Evolutionary conservation across 2,329 filamentous ascomycete genomes (phyloP).

Genomic region (Mycosphaerella arachidis): DNA sequence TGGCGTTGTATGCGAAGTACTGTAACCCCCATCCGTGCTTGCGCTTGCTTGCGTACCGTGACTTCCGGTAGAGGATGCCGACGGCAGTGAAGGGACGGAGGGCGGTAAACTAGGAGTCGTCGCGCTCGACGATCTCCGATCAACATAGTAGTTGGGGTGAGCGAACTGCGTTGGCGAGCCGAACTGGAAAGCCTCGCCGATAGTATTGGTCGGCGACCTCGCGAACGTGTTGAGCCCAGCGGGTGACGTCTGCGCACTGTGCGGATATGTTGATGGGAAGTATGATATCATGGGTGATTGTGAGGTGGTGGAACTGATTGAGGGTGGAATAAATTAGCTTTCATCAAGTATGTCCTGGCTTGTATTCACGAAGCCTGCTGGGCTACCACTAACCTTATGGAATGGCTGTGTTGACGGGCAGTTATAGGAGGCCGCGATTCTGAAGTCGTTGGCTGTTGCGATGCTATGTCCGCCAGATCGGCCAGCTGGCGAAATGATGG

Average conservation of each 20-base stretch:
- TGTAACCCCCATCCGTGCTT: conserved; percentile 30
- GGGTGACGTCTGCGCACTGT: conserved; percentile 27
- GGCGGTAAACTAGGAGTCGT: conserved; percentile 15
- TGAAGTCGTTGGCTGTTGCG: conserved; percentile 36
- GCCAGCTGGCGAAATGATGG: conserved; percentile 30
- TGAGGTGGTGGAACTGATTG: conserved; percentile 28
- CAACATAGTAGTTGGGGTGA: conserved; percentile 20
- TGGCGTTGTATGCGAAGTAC: conserved; percentile 35
- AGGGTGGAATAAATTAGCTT: conserved; percentile 4
- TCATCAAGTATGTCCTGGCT: not conserved
- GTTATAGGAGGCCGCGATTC: conserved; percentile 16
- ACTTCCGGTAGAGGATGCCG: conserved; percentile 31
- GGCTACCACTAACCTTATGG: not conserved
- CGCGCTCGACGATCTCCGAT: conserved; percentile 18
- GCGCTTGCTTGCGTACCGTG: conserved; percentile 26
- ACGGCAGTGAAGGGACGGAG: conserved; percentile 22
- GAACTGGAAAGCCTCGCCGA: conserved; percentile 23
- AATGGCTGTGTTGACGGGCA: conserved; percentile 24
- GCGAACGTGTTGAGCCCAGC: conserved; percentile 14
- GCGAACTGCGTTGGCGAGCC: conserved; percentile 23
- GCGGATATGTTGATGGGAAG: conserved; percentile 20
- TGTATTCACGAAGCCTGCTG: not conserved
- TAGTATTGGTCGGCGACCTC: conserved; percentile 26
- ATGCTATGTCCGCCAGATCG: conserved; percentile 39
- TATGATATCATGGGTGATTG: conserved; percentile 27